These are phyloP conservation scores for Coniochaeta ligniaria DNA, from an alignment of 2,329 filamentous ascomycete species.

Conservation along the genomic window DNA sequence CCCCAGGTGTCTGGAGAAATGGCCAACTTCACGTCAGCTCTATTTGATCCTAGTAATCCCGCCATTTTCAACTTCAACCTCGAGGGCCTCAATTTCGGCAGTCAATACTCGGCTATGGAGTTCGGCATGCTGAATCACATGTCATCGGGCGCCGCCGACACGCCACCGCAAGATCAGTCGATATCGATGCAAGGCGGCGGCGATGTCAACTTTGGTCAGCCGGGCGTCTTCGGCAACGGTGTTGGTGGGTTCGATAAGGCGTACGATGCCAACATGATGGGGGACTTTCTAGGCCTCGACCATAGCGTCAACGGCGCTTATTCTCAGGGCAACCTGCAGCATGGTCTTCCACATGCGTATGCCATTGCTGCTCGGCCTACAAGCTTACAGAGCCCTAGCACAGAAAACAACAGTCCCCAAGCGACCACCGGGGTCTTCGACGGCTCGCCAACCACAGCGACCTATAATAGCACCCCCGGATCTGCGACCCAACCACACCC, in stretches of 20 bases:
- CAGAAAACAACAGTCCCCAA: slow-evolving; percentile 57
- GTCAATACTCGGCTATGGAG: slow-evolving; percentile 90
- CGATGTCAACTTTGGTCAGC: slow-evolving; percentile 32
- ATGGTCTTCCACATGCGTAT: slow-evolving; percentile 58
- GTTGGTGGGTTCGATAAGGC: slow-evolving; percentile 40
- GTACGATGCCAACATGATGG: slow-evolving; percentile 43
- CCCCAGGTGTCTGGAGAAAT: slow-evolving; percentile 43
- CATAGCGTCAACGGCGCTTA: slow-evolving; percentile 39
- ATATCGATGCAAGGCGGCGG: slow-evolving; percentile 31
- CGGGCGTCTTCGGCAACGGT: slow-evolving; percentile 42
- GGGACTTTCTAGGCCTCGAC: slow-evolving; percentile 48
- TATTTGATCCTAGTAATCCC: slow-evolving; percentile 89
- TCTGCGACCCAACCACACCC: slow-evolving; percentile 10
- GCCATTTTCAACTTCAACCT: slow-evolving; percentile 94
- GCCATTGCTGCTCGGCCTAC: slow-evolving; percentile 57
- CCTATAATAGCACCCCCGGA: slow-evolving; percentile 18
- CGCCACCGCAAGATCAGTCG: slow-evolving; percentile 57
- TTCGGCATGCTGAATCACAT: slow-evolving; percentile 96
- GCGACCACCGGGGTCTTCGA: slow-evolving; percentile 46
- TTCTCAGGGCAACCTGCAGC: slow-evolving; percentile 51
- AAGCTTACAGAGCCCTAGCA: slow-evolving; percentile 57
- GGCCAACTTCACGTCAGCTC: slow-evolving; percentile 39
- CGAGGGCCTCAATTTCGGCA: slow-evolving; percentile 89
- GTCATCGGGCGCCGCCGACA: slow-evolving; percentile 83
- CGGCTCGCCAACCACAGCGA: slow-evolving; percentile 40